Base-by-base conservation (phyloP, 129 eudicot genomes). In the Saussurea involucrata region DNA sequence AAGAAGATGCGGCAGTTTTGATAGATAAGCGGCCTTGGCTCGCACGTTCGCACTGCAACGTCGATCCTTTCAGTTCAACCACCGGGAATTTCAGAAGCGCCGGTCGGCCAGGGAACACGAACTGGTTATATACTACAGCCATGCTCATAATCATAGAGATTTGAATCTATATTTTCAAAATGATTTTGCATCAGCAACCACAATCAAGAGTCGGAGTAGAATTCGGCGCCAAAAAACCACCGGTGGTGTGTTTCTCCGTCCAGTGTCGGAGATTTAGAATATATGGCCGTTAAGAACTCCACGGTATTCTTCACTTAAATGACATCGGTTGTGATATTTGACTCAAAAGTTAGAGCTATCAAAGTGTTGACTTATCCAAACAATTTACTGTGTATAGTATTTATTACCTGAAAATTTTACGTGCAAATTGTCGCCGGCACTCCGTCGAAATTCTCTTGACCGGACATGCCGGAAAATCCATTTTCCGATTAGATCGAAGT, bases 1-100 rank as follows among this genome's bases (percentile, higher is more conserved):
- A 79, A 58, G 93, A 82, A 40, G 90, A 83, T 2, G 91, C 85
- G 31, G 86, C 88, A n/a, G 73, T 33, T 46, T 22, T 37, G 75
- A 72, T 13, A 24, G 42, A 25, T n/a, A 70, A 64, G 17, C 79
- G 72, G 21, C 72, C n/a, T 40, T 65, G 42, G 72, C 42, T 78
- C 28, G 24, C 66, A 6, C 64, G 0, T 44, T 44, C 66, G 74
- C 63, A 58, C 24, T 9, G 63, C 65, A 68, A 24, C 37, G 63
- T 31, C 63, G 76, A 21, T 22, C 64, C 31, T 36, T 61, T 82
- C 73, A 6, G 57, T 80, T 72, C 3, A 69, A 75, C 21, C 44
- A 20, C 75, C 40, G 85, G 82, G 0, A 65, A 21, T 13, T 65
- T 44, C 15, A 6, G 63, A 27, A 5, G 13, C 4, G 9, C 68